phyloP scores from a whole-genome alignment of 352 stramenopile species.

The Phytopythium kandeliae region DNA sequence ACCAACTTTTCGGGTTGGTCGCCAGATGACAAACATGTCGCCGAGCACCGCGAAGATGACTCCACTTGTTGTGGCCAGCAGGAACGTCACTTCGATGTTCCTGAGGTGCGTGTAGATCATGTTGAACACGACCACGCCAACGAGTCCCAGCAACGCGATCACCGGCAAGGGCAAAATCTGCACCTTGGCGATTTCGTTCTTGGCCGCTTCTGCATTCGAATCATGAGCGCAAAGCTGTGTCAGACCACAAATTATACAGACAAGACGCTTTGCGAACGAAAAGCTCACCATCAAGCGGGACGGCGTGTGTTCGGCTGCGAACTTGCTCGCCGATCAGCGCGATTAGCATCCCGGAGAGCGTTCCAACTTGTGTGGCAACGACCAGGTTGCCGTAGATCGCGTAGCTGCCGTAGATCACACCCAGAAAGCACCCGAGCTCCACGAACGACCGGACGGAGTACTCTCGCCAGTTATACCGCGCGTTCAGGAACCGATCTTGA shows the following conservation, averaged over 20 bases:
- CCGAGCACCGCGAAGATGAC: conserved; percentile 71
- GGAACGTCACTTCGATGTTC: conserved; percentile 79
- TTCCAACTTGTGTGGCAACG: conserved; percentile 79
- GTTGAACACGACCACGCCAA: conserved; percentile 81
- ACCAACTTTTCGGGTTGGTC: conserved; percentile 67
- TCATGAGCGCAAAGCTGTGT: neutral
- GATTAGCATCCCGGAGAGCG: conserved; percentile 74
- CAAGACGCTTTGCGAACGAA: neutral
- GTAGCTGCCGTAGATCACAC: conserved; percentile 84
- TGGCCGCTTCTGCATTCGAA: conserved; percentile 22
- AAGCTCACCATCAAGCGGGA: conserved; percentile 36
- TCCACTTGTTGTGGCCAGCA: conserved; percentile 68
- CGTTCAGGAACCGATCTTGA: conserved; percentile 77
- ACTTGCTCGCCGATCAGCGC: conserved; percentile 76
- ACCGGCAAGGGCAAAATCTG: conserved; percentile 76
- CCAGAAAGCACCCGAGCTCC: conserved; percentile 79
- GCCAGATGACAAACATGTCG: conserved; percentile 86
- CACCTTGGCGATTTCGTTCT: conserved; percentile 43
- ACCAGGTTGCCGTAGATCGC: conserved; percentile 78
- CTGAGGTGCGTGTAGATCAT: conserved; percentile 83
- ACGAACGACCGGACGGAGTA: conserved; percentile 82
- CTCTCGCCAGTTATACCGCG: conserved; percentile 61
- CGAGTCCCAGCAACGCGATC: conserved; percentile 70
- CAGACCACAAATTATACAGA: neutral
- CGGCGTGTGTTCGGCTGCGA: conserved; percentile 36